phyloP scores from a whole-genome alignment of 2,329 filamentous ascomycete genomes.

The Stemphylium beticola region DNA sequence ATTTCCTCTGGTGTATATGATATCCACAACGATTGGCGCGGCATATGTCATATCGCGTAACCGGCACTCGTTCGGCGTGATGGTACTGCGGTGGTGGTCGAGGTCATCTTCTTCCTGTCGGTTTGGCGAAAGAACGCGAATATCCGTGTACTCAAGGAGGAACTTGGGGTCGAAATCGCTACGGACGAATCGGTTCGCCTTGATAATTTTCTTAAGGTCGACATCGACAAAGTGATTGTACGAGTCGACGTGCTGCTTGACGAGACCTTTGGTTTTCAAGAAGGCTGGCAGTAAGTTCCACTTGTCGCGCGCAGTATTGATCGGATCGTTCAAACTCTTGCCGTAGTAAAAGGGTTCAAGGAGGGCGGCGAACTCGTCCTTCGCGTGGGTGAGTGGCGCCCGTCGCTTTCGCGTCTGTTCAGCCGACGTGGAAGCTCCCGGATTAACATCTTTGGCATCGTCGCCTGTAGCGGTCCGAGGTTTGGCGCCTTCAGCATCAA shows the following conservation, averaged over 20 bases:
- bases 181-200: conserved; percentile 84
- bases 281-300: conserved; percentile 98
- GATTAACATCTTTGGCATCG: conserved; percentile 23
- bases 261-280: conserved; percentile 93
- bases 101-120: conserved; percentile 77
- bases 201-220: conserved; percentile 95
- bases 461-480: conserved; percentile 11
- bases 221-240: conserved; percentile 99
- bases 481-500: conserved; percentile 13
- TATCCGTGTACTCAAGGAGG: conserved; percentile 89
- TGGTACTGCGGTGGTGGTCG: conserved; percentile 53
- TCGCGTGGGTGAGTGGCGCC: conserved; percentile 38
- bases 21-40: conserved; percentile 90
- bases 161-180: conserved; percentile 94
- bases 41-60: conserved; percentile 98
- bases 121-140: conserved; percentile 82
- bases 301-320: conserved; percentile 81
- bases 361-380: conserved; percentile 66
- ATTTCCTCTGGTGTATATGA: conserved; percentile 85
- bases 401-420: conserved; percentile 38
- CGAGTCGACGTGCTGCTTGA: conserved; percentile 98
- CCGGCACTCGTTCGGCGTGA: conserved; percentile 96
- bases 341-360: conserved; percentile 74
- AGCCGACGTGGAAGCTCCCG: conserved; percentile 25
- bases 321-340: conserved; percentile 71